Evolutionary conservation across 257 asterid species (phyloP).

Genomic region (Solanum medicagineum): DNA sequence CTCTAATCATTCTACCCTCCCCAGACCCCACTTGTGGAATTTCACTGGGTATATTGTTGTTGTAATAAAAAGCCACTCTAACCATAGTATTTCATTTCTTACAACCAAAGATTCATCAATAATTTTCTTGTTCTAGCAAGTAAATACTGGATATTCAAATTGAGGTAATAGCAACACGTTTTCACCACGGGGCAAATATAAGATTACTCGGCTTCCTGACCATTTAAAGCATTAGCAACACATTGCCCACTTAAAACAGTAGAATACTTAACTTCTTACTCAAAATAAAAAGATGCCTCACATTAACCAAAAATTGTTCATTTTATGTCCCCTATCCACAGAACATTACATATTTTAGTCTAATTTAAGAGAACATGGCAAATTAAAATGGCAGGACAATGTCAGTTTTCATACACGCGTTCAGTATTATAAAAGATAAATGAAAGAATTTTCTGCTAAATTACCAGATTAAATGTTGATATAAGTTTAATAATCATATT

Average conservation of each 20-base stretch:
- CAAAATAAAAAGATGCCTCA: neutral
- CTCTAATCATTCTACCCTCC: neutral
- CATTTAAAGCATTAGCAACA: neutral
- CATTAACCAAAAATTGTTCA: neutral
- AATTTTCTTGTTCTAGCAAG: neutral
- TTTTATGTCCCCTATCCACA: neutral
- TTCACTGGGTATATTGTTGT: too few relatives aligned
- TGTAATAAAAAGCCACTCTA: neutral
- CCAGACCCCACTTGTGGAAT: too few relatives aligned
- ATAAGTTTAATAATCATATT: neutral
- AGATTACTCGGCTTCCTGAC: neutral
- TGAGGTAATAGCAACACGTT: neutral
- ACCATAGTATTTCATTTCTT: neutral
- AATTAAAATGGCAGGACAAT: neutral
- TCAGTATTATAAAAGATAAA: neutral
- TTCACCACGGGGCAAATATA: neutral
- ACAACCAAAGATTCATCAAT: neutral
- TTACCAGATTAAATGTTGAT: neutral
- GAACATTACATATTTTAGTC: neutral
- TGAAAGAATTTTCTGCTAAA: neutral
- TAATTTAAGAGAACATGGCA: neutral
- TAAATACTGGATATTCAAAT: neutral
- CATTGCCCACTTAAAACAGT: neutral
- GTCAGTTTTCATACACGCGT: neutral
- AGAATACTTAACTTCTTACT: neutral